phyloP scores from a whole-genome alignment of 2,329 filamentous ascomycete genomes.

The Xylaria sp. region DNA sequence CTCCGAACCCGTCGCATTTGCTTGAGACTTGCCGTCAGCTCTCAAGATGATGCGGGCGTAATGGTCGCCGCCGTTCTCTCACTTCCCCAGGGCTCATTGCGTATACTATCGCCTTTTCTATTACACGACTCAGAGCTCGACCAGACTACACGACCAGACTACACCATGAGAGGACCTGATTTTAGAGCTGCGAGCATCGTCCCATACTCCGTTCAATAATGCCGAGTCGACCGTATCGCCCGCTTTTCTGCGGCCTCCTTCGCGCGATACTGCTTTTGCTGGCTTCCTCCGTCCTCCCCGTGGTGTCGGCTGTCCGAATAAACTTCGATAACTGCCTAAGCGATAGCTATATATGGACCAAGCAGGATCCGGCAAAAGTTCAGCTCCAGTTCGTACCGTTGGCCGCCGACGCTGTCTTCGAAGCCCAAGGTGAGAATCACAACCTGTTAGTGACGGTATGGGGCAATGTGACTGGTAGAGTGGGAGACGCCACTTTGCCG shows the following conservation, averaged over 20 bases:
- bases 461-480: slow-evolving; percentile 86
- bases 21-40: slow-evolving; percentile 25
- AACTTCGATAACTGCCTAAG: slow-evolving; percentile 85
- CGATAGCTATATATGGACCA: slow-evolving; percentile 60
- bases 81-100: slow-evolving; percentile 29
- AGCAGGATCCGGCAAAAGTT: slow-evolving; percentile 47
- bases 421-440: slow-evolving; percentile 63
- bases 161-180: slow-evolving; percentile 37
- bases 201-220: slow-evolving; percentile 10
- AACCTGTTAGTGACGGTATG: slow-evolving; percentile 80
- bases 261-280: slow-evolving; percentile 45
- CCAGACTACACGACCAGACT: slow-evolving; percentile 13
- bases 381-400: slow-evolving; percentile 81
- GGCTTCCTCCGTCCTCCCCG: slow-evolving; percentile 46
- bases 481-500: slow-evolving; percentile 63
- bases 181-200: slow-evolving; percentile 19
- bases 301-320: slow-evolving; percentile 68
- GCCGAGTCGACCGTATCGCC: slow-evolving; percentile 17
- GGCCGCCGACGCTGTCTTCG: slow-evolving; percentile 76
- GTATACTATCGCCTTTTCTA: slow-evolving; percentile 19
- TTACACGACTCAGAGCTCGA: neutral
- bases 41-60: slow-evolving; percentile 39
- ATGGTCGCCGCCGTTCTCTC: slow-evolving; percentile 33
- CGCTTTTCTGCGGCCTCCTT: slow-evolving; percentile 11
- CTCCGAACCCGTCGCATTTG: slow-evolving; percentile 19